phyloP scores from a whole-genome alignment of 2,329 filamentous ascomycete species.

The Sclerotiophoma versabilis region DNA sequence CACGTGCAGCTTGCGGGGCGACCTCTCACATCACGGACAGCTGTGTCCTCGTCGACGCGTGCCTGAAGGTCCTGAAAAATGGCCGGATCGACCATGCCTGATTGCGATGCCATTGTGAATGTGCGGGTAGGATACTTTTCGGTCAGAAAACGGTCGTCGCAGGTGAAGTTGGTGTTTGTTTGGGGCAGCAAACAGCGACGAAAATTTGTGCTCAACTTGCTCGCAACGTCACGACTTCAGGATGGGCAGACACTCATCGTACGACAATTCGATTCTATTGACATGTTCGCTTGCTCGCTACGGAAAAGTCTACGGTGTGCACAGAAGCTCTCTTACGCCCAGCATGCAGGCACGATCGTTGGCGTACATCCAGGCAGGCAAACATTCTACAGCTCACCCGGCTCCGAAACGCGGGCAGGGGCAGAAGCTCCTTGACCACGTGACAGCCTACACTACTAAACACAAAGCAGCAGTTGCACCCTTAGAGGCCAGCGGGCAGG shows the following conservation, averaged over 20 bases:
- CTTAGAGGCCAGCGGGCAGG: no score
- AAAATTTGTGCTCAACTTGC: constrained; percentile 17
- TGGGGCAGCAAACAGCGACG: constrained; percentile 9
- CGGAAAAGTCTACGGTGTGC: background rate
- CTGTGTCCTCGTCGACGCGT: constrained; percentile 87
- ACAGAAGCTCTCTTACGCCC: background rate
- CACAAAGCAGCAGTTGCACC: no score
- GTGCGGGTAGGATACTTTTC: background rate
- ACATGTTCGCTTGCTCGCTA: background rate
- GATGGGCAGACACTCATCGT: background rate
- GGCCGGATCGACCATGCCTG: constrained; percentile 74
- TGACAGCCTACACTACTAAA: no score
- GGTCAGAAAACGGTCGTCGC: background rate
- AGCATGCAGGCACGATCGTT: no score
- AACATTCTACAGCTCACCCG: no score
- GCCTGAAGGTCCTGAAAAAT: constrained; percentile 88
- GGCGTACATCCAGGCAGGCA: no score
- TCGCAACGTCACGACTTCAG: constrained; percentile 19
- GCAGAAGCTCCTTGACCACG: no score
- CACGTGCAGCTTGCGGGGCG: constrained; percentile 27
- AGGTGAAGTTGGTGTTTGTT: constrained; percentile 18
- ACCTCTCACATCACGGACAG: constrained; percentile 72
- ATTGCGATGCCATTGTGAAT: constrained; percentile 36
- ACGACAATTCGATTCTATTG: background rate
- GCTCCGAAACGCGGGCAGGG: no score